Base-by-base conservation (phyloP, 495 filamentous ascomycete genomes). In the Penicillium turbatum region DNA sequence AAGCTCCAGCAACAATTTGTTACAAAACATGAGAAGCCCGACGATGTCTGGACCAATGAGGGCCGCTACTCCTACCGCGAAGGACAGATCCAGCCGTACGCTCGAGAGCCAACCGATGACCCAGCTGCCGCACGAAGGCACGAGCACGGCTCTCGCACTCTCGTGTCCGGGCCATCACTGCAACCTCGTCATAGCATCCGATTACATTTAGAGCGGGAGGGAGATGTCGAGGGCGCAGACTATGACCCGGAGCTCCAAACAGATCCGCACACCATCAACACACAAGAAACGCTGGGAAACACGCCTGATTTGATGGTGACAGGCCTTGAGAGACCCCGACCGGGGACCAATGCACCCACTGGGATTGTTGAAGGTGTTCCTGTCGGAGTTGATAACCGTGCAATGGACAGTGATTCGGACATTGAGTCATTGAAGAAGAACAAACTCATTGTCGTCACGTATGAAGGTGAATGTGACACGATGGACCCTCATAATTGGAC, bases 401-500 rank as follows among this genome's bases (percentile, higher is more conserved):
- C 11, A n/a, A 42, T 36, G 3, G 42, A 36, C 1, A 36, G 11
- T 36, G 45, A 35, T 13, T 15, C 37, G 30, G 32, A 35, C 11
- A 30, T 41, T 27, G 47, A 47, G 35, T 29, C 10, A 13, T 10
- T n/a, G 15, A 42, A 16, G 34, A 46, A 43, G 41, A 64, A 68
- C 19, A 68, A 72, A 57, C 72, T 83, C 31, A 82, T 84, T 26
- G 72, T 83, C 0, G 81, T 86, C 3, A 75, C 76, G 10, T 85
- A 73, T 57, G 77, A 82, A 30, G 69, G 73, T 6, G 76, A 76
- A 16, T 62, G 72, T 43, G 80, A 84, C 48, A 62, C 70, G 0
- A 64, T 76, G 50, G 79, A 83, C 57, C 82, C 80, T 15, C 81
- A 82, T 46, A 83, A 84, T 55, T 85, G 77, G 80, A 60, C 65